Conservation (phyloP, 345 rosid genomes). For the Eucalyptus cloeziana region DNA sequence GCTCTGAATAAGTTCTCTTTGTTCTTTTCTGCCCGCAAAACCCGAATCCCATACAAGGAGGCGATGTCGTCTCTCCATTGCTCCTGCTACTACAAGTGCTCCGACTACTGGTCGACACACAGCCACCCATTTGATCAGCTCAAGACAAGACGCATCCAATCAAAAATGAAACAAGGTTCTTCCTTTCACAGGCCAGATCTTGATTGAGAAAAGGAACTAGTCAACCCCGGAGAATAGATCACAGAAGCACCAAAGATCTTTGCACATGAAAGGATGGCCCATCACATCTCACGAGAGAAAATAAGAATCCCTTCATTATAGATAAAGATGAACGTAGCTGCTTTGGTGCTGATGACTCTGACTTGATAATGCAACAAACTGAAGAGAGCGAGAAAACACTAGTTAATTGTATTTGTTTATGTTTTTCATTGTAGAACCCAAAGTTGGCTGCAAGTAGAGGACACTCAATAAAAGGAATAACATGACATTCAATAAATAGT, state of each 20-base stretch:
- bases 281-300: slow-evolving; percentile 12
- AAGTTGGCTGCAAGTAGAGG: slow-evolving; percentile 20
- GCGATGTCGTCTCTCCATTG: slow-evolving; percentile 52
- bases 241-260: slow-evolving; percentile 25
- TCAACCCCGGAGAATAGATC: slow-evolving; percentile 15
- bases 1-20: slow-evolving; percentile 64
- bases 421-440: slow-evolving; percentile 7
- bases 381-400: slow-evolving; percentile 23
- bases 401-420: slow-evolving; percentile 33
- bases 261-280: slow-evolving; percentile 15
- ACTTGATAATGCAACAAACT: slow-evolving; percentile 31
- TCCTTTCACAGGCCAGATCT: slow-evolving; percentile 13
- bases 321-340: slow-evolving; percentile 35
- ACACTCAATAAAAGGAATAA: slow-evolving; percentile 16
- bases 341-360: slow-evolving; percentile 4
- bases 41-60: slow-evolving; percentile 46
- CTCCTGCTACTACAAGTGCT: slow-evolving; percentile 71
- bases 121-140: slow-evolving; percentile 74
- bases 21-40: slow-evolving; percentile 61
- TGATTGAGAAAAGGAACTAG: slow-evolving; percentile 7
- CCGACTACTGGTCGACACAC: slow-evolving; percentile 80
- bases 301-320: slow-evolving; percentile 18
- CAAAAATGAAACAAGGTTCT: slow-evolving; percentile 5
- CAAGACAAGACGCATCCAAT: slow-evolving; percentile 21
- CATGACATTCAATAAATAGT: slow-evolving; percentile 19